Evolutionary conservation across 345 rosid species (phyloP).

Genomic region (Firmiana major): DNA sequence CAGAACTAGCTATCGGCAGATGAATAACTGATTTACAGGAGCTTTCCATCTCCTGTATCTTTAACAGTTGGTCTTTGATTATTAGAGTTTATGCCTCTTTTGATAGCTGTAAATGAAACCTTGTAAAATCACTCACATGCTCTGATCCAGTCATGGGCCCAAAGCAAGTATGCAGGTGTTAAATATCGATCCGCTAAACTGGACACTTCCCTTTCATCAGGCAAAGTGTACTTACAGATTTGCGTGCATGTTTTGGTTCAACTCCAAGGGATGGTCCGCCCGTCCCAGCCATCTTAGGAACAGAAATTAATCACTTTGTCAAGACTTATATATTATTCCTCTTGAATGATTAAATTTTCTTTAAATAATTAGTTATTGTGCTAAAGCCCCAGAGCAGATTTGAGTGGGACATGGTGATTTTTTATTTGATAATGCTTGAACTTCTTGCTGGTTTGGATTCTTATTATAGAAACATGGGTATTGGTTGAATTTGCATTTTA

Average conservation of each 20-base stretch:
- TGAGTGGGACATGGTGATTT: background rate
- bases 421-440: background rate
- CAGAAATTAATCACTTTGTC: background rate
- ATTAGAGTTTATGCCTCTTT: background rate
- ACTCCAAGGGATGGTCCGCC: background rate
- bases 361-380: background rate
- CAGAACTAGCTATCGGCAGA: background rate
- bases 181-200: background rate
- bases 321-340: background rate
- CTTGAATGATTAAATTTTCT: background rate
- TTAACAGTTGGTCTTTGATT: background rate
- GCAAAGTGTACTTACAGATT: background rate
- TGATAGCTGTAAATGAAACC: background rate
- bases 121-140: constrained; percentile 7
- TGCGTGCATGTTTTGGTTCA: background rate
- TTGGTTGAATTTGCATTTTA: background rate
- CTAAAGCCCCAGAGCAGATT: background rate
- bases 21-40: background rate
- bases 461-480: background rate
- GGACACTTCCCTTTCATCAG: constrained; percentile 1
- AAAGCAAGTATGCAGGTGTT: background rate
- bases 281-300: background rate
- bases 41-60: background rate
- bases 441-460: background rate
- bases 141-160: background rate